A percentile compares a stretch with the other conserved stretches of the same genome.
These are phyloP conservation scores for Pyricularia grisea DNA, from an alignment of 2,329 filamentous ascomycete genomes.

Conservation along the genomic window DNA sequence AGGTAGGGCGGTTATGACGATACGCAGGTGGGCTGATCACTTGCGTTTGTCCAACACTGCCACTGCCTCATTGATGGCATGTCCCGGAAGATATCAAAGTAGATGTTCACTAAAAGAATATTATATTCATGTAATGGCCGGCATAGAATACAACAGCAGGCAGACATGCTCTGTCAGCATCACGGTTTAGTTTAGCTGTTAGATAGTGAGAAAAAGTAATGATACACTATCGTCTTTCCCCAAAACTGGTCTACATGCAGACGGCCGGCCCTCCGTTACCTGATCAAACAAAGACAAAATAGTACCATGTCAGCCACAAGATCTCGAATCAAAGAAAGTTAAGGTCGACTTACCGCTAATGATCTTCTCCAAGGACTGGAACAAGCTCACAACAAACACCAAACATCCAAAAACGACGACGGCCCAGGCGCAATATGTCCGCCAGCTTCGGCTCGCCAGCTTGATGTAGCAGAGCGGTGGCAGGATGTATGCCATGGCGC, in stretches of 20 bases:
- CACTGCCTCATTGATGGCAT: not conserved
- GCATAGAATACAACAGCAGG: not conserved
- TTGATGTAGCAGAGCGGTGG: constrained; percentile 95
- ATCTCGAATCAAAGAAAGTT: too few species aligned
- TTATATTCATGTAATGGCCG: not conserved
- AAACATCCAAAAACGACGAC: constrained; percentile 68
- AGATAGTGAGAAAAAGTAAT: not conserved
- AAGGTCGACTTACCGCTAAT: constrained; percentile 29
- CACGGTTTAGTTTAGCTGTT: too few species aligned
- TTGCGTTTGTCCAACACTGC: not conserved
- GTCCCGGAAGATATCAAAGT: not conserved
- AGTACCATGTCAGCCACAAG: not conserved
- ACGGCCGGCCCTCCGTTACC: constrained; percentile 7
- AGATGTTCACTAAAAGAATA: not conserved
- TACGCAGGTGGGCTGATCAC: too few species aligned
- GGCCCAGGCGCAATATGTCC: constrained; percentile 61
- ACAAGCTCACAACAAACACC: constrained; percentile 73
- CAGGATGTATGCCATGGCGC: constrained; percentile 88
- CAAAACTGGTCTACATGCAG: constrained; percentile 8
- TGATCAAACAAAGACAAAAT: not conserved
- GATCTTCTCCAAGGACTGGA: constrained; percentile 66
- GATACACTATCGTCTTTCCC: not conserved
- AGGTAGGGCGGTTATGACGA: not conserved
- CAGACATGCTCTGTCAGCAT: not conserved
- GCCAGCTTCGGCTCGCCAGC: constrained; percentile 68